phyloP scores from a whole-genome alignment of 768 basidiomycete species.

The Lactarius trivialis region DNA sequence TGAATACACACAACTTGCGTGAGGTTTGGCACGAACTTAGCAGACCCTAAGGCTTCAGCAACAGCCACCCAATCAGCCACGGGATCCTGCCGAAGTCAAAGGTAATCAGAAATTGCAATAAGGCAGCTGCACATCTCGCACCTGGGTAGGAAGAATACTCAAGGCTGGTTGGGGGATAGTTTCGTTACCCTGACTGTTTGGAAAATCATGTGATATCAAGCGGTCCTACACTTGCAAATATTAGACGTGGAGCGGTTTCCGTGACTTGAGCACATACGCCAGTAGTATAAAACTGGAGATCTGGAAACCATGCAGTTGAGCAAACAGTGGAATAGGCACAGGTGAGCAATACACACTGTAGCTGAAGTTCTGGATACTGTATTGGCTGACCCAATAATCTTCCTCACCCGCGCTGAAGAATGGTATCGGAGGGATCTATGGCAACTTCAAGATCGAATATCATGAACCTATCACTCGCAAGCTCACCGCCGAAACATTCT shows the following conservation, averaged over 20 bases:
- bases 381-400: conserved; percentile 63
- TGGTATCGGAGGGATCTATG: conserved; percentile 53
- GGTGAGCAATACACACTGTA: conserved; percentile 42
- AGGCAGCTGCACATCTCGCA: neutral
- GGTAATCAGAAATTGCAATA: neutral
- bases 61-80: conserved; percentile 38
- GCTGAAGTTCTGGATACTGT: conserved; percentile 48
- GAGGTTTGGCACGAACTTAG: conserved; percentile 31
- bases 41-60: conserved; percentile 26
- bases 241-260: neutral
- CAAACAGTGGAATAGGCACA: neutral
- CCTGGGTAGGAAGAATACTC: conserved; percentile 35
- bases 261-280: conserved; percentile 32
- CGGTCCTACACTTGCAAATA: conserved; percentile 31
- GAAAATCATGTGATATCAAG: conserved; percentile 32
- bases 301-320: conserved; percentile 31
- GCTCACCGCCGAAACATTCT: conserved; percentile 37
- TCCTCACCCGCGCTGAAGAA: conserved; percentile 58
- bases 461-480: neutral
- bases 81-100: conserved; percentile 31
- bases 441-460: neutral
- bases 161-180: conserved; percentile 38
- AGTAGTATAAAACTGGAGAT: conserved; percentile 58
- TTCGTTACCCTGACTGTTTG: conserved; percentile 36
- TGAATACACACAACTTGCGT: conserved; percentile 30